A percentile compares a stretch with the other conserved stretches of the same genome.
Conservation (phyloP, 73 alveolate species). For the Paraurostyla sp. region DNA sequence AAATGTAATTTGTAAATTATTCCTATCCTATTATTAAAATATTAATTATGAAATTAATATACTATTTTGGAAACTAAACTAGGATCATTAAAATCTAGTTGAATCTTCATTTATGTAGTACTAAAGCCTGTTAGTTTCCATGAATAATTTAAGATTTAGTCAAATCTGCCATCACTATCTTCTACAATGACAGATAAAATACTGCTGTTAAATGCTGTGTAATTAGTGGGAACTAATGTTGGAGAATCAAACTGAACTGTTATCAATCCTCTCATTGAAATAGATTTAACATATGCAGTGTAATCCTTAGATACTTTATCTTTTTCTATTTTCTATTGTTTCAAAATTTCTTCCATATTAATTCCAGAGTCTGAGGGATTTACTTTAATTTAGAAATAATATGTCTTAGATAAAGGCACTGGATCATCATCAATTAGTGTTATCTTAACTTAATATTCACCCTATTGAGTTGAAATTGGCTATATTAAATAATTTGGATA, state of each 20-base stretch:
- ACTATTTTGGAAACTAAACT: neutral
- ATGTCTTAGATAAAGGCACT: neutral
- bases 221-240: neutral
- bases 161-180: neutral
- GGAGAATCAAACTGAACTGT: neutral
- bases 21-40: neutral
- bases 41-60: neutral
- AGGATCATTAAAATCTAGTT: constrained; percentile 44
- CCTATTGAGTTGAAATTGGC: neutral
- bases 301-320: neutral
- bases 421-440: constrained; percentile 32
- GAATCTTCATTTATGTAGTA: neutral
- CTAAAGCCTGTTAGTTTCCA: constrained; percentile 36
- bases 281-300: neutral
- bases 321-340: neutral
- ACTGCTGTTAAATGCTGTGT: neutral
- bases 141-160: neutral
- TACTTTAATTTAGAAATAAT: neutral
- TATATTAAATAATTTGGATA: neutral
- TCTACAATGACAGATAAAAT: neutral
- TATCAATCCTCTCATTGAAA: neutral
- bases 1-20: neutral
- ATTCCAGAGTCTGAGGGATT: too few species aligned
- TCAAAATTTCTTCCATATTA: too few species aligned
- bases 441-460: neutral